phyloP scores from a whole-genome alignment of 2,329 filamentous ascomycete species.

The Ceratocystis harringtonii region DNA sequence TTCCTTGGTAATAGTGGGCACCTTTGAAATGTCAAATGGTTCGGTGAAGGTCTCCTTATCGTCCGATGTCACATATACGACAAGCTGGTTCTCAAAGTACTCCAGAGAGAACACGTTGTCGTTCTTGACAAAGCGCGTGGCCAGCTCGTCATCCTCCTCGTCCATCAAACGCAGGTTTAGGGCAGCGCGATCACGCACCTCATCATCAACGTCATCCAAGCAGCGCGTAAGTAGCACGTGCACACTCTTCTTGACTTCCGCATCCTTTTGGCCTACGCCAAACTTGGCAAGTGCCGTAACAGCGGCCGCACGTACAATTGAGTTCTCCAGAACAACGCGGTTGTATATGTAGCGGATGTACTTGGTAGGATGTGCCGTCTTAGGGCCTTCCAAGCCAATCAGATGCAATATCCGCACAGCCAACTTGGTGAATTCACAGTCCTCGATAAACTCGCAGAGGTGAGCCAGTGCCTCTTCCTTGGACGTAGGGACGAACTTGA shows the following conservation, averaged over 20 bases:
- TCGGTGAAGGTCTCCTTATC: conserved; percentile 70
- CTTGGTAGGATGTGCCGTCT: conserved; percentile 90
- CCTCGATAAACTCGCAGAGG: conserved; percentile 97
- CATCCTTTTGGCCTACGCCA: conserved; percentile 88
- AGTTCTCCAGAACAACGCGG: conserved; percentile 90
- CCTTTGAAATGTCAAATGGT: conserved; percentile 79
- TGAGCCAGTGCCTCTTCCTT: conserved; percentile 75
- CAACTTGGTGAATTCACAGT: conserved; percentile 97
- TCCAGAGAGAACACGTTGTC: conserved; percentile 92
- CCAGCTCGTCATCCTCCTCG: conserved; percentile 79
- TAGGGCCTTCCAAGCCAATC: conserved; percentile 84
- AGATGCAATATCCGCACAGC: conserved; percentile 90
- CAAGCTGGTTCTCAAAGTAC: conserved; percentile 90
- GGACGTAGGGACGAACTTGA: conserved; percentile 92
- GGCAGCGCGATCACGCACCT: conserved; percentile 89
- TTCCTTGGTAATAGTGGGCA: conserved; percentile 87
- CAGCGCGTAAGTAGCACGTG: conserved; percentile 83
- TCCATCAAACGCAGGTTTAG: conserved; percentile 85
- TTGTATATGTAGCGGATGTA: conserved; percentile 99
- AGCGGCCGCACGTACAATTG: conserved; percentile 83
- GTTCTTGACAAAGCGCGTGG: conserved; percentile 81
- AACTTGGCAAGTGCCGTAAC: conserved; percentile 96
- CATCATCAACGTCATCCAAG: conserved; percentile 91
- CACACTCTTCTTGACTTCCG: conserved; percentile 92
- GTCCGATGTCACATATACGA: conserved; percentile 91